Base-by-base conservation (phyloP, 2,329 filamentous ascomycete genomes). In the Apiospora kogelbergensis region DNA sequence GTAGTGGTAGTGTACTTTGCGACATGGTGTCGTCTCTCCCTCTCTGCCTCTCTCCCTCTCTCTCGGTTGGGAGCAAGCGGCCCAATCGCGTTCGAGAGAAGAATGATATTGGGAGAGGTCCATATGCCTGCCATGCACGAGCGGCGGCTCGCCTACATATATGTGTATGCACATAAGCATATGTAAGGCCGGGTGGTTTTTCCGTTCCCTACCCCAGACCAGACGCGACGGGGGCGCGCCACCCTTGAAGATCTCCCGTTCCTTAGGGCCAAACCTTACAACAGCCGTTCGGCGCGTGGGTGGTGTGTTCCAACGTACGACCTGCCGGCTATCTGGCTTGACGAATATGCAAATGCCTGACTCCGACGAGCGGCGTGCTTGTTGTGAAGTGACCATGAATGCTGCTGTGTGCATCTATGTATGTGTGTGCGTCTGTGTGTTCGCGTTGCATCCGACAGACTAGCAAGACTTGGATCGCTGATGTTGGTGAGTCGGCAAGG, bases 221-320 rank as follows among this genome's bases (percentile, higher is more conserved):
- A 17, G 30, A 33, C 53, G 53, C 26, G 48, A 41, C 40, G 40
- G 40, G 40, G 40, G 40, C 30, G 40, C 30, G 53, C 53, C 37
- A 60, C 53, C 30, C 17, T 60, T 60, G 53, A n/a, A 60, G 53
- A 60, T 60, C 53, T 60, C 53, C 53, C 30, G 53, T 60, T 60
- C 53, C 30, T 37, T 57, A 33, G 48, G 48, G 48, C 26, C 48
- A 33, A 57, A 57, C 26, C 48, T 57, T 57, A 20, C 6, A 57
- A 57, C 48, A 30, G 48, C 24, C 26, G 26, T 57, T 57, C 24
- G 17, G 24, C 10, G 24, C 20, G 26, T 57, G 30, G 46, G 48
- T 57, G 48, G 48, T 57, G 48, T 57, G 48, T 57, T 57, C 48
- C 48, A 57, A 57, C 48, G 48, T 57, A 57, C 48, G 48, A 57